Evolutionary conservation across 2,329 filamentous ascomycete species (phyloP), one percentile per base, ranked within the genome.

Genomic region (Macroventuria anomochaeta): DNA sequence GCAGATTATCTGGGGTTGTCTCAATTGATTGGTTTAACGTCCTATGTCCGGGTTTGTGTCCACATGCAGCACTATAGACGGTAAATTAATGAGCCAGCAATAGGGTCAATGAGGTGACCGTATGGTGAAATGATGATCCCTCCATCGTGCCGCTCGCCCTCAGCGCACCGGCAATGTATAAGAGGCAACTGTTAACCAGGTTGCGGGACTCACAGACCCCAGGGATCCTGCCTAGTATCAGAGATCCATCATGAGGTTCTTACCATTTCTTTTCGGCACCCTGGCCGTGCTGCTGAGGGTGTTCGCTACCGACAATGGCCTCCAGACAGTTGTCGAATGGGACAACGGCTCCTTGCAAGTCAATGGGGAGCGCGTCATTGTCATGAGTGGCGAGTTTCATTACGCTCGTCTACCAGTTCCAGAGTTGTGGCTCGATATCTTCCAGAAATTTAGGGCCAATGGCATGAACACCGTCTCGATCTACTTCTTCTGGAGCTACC

Each of bases 381-480:
- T 83, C 23, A 80, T 79, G 57, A 75, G 74, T 1, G 80, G 77
- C 20, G 81, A 84, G 57, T 83, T 84, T 34, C 81, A 83, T 57
- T 83, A 83, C 50, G 75, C 79, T 57, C 75, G 81, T 3, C 74
- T 84, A 28, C 82, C 81, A 0, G 80, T 83, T 0, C 81, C 81
- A 0, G 81, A 83, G 44, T 59, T 84, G 21, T 84, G 82, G 69
- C 61, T 80, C 31, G 81, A 83, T 57, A 78, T 84, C 28, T 81
- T 84, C 51, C 80, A 84, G 46, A 83, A 83, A 53, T 75, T 83
- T 54, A 77, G 77, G 56, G 79, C 81, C 7, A 80, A 78, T 59
- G 81, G 81, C 0, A 81, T 82, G 65, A 83, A 83, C 65, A 72
- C 81, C 13, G 73, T 83, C 20, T 72, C 76, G 53, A 69, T 80